Base-by-base conservation (phyloP, 768 basidiomycete species). In the Boletus rufocinnamomeus region DNA sequence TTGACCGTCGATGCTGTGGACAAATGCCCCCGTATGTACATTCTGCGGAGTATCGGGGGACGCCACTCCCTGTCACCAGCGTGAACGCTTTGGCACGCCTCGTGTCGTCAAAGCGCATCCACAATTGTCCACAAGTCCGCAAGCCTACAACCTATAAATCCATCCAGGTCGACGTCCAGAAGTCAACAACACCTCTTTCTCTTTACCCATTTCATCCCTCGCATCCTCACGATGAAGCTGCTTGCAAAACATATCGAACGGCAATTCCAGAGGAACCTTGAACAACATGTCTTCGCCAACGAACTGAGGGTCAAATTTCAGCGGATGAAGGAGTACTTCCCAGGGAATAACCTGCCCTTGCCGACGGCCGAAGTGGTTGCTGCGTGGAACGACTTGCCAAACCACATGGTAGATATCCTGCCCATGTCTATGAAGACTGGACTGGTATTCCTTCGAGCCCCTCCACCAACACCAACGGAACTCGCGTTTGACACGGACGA, bases 321-420 rank as follows among this genome's bases (percentile, higher is more conserved):
- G 35, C 60, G 50, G n/a, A n/a, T 73, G 51, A 57, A 54, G 48
- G 41, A 38, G n/a, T 66, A 50, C 44, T 68, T 73, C 55, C 19
- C 41, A 7, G 59, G 46, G 2, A 28, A 13, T 23, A 37, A 0
- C 25, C 59, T 73, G 6, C 72, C 69, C 6, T 11, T 44, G 0
- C 68, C 73, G n/a, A 49, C 56, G 17, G 49, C 38, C 16, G 35
- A 56, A 32, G 52, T 68, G 38, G 57, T n/a, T 46, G 63, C 56
- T n/a, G 62, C 63, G 14, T 73, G 72, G 72, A 43, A 51, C 9
- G 52, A 61, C 37, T n/a, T 71, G 32, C 72, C 72, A n/a, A 73
- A 73, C 21, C 13, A 49, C 8, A 73, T 16, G 6, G 21, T 49
- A 28, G 50, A 62, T 16, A 37, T 46, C 50, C 28, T 63, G n/a